A percentile compares a stretch with the other conserved stretches of the same genome.
phyloP scores from a whole-genome alignment of 768 basidiomycete species.

The Kwoniella sp. region DNA sequence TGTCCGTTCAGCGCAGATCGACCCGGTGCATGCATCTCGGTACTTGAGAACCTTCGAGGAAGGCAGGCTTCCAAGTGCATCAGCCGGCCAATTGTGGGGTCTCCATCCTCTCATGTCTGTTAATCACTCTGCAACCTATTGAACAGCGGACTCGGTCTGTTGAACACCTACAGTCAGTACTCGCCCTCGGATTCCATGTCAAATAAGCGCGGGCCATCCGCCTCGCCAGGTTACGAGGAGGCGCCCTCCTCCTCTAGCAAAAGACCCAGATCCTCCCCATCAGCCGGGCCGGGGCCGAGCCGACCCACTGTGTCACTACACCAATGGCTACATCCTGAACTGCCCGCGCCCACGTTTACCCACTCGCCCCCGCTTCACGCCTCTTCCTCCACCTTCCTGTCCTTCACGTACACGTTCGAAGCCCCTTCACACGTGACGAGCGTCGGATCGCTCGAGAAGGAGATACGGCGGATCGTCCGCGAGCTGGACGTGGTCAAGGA shows the following conservation, averaged over 20 bases:
- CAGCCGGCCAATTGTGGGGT: too few relatives aligned
- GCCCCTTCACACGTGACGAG: constrained; percentile 22
- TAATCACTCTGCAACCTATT: too few relatives aligned
- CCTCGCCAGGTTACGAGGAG: too few relatives aligned
- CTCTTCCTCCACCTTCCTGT: constrained; percentile 39
- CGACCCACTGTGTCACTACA: constrained; percentile 27
- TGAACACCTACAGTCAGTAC: too few relatives aligned
- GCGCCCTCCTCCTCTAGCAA: neutral
- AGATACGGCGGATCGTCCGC: constrained; percentile 27
- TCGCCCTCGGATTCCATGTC: too few relatives aligned
- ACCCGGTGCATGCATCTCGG: too few relatives aligned
- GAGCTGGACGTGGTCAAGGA: constrained; percentile 32
- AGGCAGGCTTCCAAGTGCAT: too few relatives aligned
- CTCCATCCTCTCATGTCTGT: too few relatives aligned
- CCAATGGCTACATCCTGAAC: constrained; percentile 38
- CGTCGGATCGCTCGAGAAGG: constrained; percentile 28
- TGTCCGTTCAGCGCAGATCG: too few relatives aligned
- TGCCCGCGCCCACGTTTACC: constrained; percentile 17
- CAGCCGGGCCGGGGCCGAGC: neutral
- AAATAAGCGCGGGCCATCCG: too few relatives aligned
- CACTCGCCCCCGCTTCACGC: constrained; percentile 37
- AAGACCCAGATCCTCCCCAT: neutral
- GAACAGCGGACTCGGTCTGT: too few relatives aligned
- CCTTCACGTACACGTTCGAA: constrained; percentile 29
- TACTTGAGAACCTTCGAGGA: too few relatives aligned